phyloP scores from a whole-genome alignment of 2,329 filamentous ascomycete species.

The Alternaria triticimaculans region DNA sequence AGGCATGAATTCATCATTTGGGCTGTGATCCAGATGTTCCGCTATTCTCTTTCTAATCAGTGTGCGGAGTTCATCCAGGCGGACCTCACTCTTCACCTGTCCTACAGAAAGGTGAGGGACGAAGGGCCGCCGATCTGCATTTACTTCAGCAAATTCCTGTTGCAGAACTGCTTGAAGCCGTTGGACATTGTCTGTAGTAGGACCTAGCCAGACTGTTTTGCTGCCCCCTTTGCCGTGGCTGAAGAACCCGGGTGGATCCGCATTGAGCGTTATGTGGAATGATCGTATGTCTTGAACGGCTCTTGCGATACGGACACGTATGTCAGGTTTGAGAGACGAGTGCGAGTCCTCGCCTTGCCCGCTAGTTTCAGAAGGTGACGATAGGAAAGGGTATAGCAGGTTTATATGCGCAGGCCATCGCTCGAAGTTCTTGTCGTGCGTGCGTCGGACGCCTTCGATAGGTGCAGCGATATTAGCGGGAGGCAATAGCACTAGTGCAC shows the following conservation, averaged over 20 bases:
- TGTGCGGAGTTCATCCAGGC: slow-evolving; percentile 17
- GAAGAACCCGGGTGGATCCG: slow-evolving; percentile 28
- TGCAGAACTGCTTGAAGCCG: slow-evolving; percentile 36
- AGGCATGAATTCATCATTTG: not conserved
- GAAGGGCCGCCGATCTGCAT: slow-evolving; percentile 29
- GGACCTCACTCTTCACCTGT: slow-evolving; percentile 24
- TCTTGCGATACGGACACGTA: slow-evolving; percentile 29
- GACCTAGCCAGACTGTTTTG: slow-evolving; percentile 37
- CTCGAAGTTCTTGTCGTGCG: slow-evolving; percentile 33
- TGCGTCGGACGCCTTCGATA: slow-evolving; percentile 33
- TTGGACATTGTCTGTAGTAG: slow-evolving; percentile 17
- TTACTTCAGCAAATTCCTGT: slow-evolving; percentile 32
- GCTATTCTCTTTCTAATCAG: slow-evolving; percentile 22
- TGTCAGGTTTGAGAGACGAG: slow-evolving; percentile 22
- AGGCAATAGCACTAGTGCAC: slow-evolving; percentile 34
- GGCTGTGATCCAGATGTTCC: not conserved
- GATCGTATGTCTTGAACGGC: slow-evolving; percentile 21
- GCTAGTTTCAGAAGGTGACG: slow-evolving; percentile 21
- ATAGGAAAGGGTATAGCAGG: slow-evolving; percentile 39
- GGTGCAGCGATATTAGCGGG: slow-evolving; percentile 28
- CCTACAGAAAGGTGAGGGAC: slow-evolving; percentile 38
- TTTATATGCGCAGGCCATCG: slow-evolving; percentile 44
- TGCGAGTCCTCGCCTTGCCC: slow-evolving; percentile 1
- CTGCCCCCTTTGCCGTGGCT: slow-evolving; percentile 20
- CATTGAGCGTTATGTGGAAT: slow-evolving; percentile 27